Evolutionary conservation across 148 eudicot genomes (phyloP).

Genomic region (Simmondsia chinensis): DNA sequence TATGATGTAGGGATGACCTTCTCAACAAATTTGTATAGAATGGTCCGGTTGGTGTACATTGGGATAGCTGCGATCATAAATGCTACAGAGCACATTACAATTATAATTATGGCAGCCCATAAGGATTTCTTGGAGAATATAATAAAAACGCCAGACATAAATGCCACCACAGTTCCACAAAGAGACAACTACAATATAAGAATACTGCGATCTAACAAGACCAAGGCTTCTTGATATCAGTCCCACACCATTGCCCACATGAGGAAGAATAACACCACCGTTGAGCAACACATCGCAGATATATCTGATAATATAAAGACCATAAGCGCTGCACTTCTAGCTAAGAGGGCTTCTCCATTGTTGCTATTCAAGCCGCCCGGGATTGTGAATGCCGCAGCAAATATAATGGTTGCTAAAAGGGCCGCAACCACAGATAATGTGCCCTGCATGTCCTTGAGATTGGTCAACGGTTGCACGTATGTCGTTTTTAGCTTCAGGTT

Average conservation of each 20-base stretch:
- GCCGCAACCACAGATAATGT: no score
- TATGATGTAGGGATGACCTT: not conserved
- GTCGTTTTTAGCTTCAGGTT: no score
- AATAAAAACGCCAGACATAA: not conserved
- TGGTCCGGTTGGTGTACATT: not conserved
- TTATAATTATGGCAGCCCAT: not conserved
- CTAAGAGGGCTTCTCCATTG: no score
- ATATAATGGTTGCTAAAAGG: no score
- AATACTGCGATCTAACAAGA: not conserved
- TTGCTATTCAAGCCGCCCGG: no score
- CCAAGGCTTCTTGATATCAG: not conserved
- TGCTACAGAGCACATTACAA: not conserved
- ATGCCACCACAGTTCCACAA: not conserved
- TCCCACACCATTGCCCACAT: not conserved
- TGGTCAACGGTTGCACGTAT: no score
- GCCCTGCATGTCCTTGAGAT: no score
- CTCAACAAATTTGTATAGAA: not conserved
- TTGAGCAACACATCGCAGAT: not conserved
- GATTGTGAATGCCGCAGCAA: no score
- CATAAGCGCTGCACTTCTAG: no score
- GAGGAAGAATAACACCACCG: not conserved
- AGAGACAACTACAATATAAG: not conserved
- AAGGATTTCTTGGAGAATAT: not conserved
- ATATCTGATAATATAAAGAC: no score
- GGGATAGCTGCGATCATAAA: no score